These are phyloP conservation scores for Rhodotorula graminis DNA, from an alignment of 768 basidiomycete genomes.

Conservation along the genomic window DNA sequence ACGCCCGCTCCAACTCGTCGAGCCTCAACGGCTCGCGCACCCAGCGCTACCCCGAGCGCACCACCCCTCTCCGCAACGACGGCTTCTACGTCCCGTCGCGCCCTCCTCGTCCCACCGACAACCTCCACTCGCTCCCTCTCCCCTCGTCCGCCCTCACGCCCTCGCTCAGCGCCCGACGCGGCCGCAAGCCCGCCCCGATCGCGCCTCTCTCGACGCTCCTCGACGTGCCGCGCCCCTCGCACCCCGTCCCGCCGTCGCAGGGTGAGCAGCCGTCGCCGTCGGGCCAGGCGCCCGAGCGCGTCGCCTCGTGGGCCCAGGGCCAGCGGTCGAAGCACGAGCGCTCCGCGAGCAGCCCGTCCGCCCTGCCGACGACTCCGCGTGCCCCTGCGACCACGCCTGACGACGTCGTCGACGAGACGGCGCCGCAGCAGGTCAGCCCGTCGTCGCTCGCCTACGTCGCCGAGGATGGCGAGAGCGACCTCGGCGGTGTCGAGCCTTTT, in stretches of 20 bases:
- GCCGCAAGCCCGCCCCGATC: neutral
- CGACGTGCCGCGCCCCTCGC: neutral
- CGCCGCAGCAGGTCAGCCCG: neutral
- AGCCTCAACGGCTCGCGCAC: neutral
- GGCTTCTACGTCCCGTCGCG: constrained; percentile 18
- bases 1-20: neutral
- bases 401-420: too few species aligned
- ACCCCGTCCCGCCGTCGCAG: neutral
- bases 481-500: neutral
- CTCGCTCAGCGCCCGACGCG: neutral
- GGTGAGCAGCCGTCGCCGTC: neutral
- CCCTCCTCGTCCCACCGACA: neutral
- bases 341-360: neutral
- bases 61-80: neutral
- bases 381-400: neutral
- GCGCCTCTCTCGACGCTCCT: neutral
- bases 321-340: neutral
- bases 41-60: neutral
- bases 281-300: constrained; percentile 9
- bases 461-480: neutral
- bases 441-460: neutral
- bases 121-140: neutral
- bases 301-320: constrained; percentile 30
- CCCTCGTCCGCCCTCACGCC: too few species aligned
- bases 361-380: neutral